phyloP scores from a whole-genome alignment of 2,329 filamentous ascomycete genomes.

The Aspergillus oerlinghausenensis region DNA sequence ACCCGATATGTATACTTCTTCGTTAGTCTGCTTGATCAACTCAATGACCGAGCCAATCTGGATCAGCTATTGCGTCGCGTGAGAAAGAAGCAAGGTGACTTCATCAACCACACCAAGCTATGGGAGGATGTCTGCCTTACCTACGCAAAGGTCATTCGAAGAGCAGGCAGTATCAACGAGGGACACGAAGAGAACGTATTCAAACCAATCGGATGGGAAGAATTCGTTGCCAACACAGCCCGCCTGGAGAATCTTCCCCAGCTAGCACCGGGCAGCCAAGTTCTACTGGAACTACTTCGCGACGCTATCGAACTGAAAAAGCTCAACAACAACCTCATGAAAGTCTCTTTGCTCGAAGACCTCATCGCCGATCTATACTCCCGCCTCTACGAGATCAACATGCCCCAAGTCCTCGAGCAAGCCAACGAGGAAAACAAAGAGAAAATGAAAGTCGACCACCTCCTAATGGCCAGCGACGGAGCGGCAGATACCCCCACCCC shows the following conservation, averaged over 20 bases:
- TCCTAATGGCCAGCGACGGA: slow-evolving; percentile 38
- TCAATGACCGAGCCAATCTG: slow-evolving; percentile 69
- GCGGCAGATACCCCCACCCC: slow-evolving; percentile 28
- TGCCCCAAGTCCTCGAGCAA: slow-evolving; percentile 36
- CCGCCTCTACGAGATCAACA: slow-evolving; percentile 42
- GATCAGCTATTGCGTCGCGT: slow-evolving; percentile 75
- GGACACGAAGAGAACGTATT: slow-evolving; percentile 63
- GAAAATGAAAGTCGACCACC: slow-evolving; percentile 45
- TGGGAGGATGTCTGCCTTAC: slow-evolving; percentile 59
- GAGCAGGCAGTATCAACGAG: slow-evolving; percentile 52
- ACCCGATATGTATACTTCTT: slow-evolving; percentile 82
- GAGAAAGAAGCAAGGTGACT: slow-evolving; percentile 74
- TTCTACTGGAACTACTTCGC: slow-evolving; percentile 58
- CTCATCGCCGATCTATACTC: slow-evolving; percentile 90
- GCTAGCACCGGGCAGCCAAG: slow-evolving; percentile 41
- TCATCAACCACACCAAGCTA: slow-evolving; percentile 58
- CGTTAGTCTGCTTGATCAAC: slow-evolving; percentile 66
- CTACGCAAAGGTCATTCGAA: slow-evolving; percentile 58
- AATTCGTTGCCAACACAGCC: slow-evolving; percentile 57
- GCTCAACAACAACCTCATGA: slow-evolving; percentile 84
- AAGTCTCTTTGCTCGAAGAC: slow-evolving; percentile 80
- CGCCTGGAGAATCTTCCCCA: slow-evolving; percentile 58
- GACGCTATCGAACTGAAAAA: slow-evolving; percentile 68
- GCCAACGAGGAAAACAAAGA: slow-evolving; percentile 43
- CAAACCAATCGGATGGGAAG: slow-evolving; percentile 59